Evolutionary conservation across 2,329 filamentous ascomycete species (phyloP).

Genomic region (Alternaria tenuissima): DNA sequence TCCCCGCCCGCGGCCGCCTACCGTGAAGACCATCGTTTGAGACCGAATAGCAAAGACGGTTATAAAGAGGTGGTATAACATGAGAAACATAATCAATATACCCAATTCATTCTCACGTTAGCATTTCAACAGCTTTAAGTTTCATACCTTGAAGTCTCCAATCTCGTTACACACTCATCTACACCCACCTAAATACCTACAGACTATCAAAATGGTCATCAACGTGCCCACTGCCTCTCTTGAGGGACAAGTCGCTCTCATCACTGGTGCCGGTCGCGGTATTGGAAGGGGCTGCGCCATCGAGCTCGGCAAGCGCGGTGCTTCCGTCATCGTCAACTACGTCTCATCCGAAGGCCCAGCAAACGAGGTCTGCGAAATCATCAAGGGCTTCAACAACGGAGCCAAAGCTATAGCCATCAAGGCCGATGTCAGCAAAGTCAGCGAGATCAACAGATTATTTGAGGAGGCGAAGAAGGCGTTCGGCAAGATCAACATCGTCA

Average conservation of each 20-base stretch:
- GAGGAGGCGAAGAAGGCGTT: slow-evolving; percentile 54
- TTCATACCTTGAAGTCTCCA: background rate
- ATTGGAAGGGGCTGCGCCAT: slow-evolving; percentile 73
- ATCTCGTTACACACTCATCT: slow-evolving; percentile 22
- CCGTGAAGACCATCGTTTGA: slow-evolving; percentile 23
- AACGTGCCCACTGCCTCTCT: slow-evolving; percentile 59
- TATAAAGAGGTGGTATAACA: slow-evolving; percentile 19
- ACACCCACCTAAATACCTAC: background rate
- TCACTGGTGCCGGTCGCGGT: slow-evolving; percentile 71
- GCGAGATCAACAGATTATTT: slow-evolving; percentile 67
- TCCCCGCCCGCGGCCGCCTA: slow-evolving; percentile 33
- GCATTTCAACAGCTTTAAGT: background rate
- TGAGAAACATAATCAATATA: slow-evolving; percentile 12
- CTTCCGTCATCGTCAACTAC: slow-evolving; percentile 72
- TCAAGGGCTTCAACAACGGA: slow-evolving; percentile 57
- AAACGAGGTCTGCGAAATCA: slow-evolving; percentile 58
- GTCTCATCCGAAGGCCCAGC: slow-evolving; percentile 62
- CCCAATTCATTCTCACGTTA: slow-evolving; percentile 4
- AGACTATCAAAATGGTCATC: slow-evolving; percentile 48
- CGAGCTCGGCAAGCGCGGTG: slow-evolving; percentile 71
- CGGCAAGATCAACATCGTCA: slow-evolving; percentile 57
- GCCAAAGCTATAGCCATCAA: slow-evolving; percentile 66
- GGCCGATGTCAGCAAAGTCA: slow-evolving; percentile 63
- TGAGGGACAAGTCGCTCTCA: slow-evolving; percentile 64
- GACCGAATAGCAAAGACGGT: slow-evolving; percentile 13